Conservation (phyloP, 1,284 basidiomycete species). For the Fomitopsis betulina region DNA sequence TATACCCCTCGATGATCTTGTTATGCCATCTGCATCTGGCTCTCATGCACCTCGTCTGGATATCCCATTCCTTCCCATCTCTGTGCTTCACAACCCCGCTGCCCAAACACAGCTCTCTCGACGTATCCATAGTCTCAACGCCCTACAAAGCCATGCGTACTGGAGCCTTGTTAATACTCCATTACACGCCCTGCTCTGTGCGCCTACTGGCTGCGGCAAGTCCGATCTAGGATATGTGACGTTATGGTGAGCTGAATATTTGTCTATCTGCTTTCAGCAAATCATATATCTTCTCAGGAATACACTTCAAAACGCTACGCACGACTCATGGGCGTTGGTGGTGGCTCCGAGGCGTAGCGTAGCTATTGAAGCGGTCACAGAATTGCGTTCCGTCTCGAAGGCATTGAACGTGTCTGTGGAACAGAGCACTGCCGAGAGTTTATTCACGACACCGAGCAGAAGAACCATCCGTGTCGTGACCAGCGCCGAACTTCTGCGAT, state of each 20-base stretch:
- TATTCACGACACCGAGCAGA: constrained; percentile 21
- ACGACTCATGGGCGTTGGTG: constrained; percentile 49
- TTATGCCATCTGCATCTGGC: constrained; percentile 71
- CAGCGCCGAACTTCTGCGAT: constrained; percentile 42
- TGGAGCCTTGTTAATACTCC: constrained; percentile 79
- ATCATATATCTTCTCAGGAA: constrained; percentile 34
- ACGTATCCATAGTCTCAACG: constrained; percentile 65
- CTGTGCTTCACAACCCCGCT: constrained; percentile 44
- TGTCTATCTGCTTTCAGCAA: neutral
- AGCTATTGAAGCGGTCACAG: constrained; percentile 44
- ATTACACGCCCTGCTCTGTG: constrained; percentile 75
- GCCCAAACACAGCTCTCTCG: constrained; percentile 44
- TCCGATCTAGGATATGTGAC: constrained; percentile 65
- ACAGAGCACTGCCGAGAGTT: constrained; percentile 14
- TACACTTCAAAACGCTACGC: constrained; percentile 34
- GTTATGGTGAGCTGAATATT: constrained; percentile 50
- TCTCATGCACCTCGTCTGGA: constrained; percentile 72
- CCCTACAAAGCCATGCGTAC: constrained; percentile 87
- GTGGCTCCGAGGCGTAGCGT: constrained; percentile 48
- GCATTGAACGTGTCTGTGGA: constrained; percentile 43
- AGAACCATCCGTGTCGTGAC: constrained; percentile 54
- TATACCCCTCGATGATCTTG: constrained; percentile 64
- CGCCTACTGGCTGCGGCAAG: constrained; percentile 82
- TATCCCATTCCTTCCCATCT: constrained; percentile 74
- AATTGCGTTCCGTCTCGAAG: constrained; percentile 40